These are phyloP conservation scores for Trametes pubescens DNA, from an alignment of 1,284 basidiomycete species.

Conservation along the genomic window DNA sequence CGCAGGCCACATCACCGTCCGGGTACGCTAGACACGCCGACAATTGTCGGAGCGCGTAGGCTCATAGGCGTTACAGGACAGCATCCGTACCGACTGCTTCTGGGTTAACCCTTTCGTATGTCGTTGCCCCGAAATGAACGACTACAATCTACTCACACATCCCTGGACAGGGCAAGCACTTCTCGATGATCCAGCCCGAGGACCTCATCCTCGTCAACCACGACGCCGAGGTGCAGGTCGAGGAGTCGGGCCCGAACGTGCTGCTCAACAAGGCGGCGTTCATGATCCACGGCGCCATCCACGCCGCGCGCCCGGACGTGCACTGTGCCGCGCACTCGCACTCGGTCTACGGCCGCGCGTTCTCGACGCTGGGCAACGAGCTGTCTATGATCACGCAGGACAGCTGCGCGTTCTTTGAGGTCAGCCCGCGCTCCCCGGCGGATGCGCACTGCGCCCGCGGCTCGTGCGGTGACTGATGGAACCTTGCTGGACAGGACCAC, in stretches of 20 bases:
- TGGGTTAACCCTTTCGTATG: constrained; percentile 62
- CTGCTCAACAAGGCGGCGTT: constrained; percentile 58
- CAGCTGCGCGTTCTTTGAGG: constrained; percentile 54
- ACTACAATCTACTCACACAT: neutral
- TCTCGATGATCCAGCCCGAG: constrained; percentile 54
- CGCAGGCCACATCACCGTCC: constrained; percentile 71
- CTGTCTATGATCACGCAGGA: constrained; percentile 63
- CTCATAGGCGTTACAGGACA: constrained; percentile 47
- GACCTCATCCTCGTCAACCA: constrained; percentile 60
- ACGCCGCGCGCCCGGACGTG: constrained; percentile 67
- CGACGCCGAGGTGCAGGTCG: constrained; percentile 53
- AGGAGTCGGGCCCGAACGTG: constrained; percentile 48
- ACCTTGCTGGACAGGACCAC: constrained; percentile 38
- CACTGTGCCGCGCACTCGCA: constrained; percentile 73
- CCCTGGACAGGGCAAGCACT: constrained; percentile 48
- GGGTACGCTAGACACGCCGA: constrained; percentile 40
- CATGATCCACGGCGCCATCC: constrained; percentile 63
- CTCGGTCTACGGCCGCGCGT: constrained; percentile 68
- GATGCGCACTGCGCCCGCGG: neutral
- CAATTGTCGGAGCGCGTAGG: neutral
- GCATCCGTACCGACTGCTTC: constrained; percentile 58
- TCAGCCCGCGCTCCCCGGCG: constrained; percentile 8
- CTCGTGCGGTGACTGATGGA: neutral
- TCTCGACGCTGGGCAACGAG: constrained; percentile 63
- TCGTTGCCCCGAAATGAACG: neutral